Percentiles rank a stretch among this genome's conserved stretches.
phyloP scores from a whole-genome alignment of 2,329 filamentous ascomycete species.

The Ascochyta koolunga region DNA sequence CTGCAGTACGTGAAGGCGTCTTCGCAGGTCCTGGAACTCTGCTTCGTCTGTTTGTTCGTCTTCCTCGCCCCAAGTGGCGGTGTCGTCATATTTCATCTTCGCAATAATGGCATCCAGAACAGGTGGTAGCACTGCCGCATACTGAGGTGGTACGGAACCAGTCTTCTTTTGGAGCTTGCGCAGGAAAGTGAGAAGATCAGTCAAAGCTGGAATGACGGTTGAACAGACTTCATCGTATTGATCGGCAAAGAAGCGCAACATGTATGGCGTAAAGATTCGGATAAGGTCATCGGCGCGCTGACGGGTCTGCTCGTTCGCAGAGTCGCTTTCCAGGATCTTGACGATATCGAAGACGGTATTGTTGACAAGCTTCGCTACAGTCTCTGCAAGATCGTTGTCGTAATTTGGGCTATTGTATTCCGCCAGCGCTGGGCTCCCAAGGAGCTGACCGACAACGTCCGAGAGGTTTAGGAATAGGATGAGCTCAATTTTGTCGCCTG shows the following conservation, averaged over 20 bases:
- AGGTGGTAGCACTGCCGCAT: constrained; percentile 81
- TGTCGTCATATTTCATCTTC: constrained; percentile 98
- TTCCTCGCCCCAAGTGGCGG: constrained; percentile 88
- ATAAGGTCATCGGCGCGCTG: constrained; percentile 81
- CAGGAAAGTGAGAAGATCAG: constrained; percentile 88
- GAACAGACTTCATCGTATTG: constrained; percentile 99
- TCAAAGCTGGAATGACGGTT: constrained; percentile 90
- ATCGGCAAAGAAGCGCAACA: constrained; percentile 94
- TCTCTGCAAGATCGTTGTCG: constrained; percentile 93
- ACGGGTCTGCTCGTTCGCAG: constrained; percentile 67
- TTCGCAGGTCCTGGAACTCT: constrained; percentile 93
- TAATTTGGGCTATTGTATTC: constrained; percentile 84
- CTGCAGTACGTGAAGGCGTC: constrained; percentile 86
- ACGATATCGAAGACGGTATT: constrained; percentile 86
- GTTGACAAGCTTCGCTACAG: constrained; percentile 94
- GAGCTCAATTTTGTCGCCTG: constrained; percentile 90
- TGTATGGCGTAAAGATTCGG: constrained; percentile 80
- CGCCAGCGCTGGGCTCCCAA: constrained; percentile 79
- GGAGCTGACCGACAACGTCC: constrained; percentile 83
- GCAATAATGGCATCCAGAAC: constrained; percentile 89
- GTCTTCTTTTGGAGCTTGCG: constrained; percentile 74
- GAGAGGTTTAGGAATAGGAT: constrained; percentile 88
- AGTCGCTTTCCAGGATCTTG: constrained; percentile 77
- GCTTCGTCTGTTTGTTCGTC: constrained; percentile 96
- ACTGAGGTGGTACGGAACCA: constrained; percentile 71